phyloP scores from a whole-genome alignment of 768 basidiomycete species.

The Mycena filopes region DNA sequence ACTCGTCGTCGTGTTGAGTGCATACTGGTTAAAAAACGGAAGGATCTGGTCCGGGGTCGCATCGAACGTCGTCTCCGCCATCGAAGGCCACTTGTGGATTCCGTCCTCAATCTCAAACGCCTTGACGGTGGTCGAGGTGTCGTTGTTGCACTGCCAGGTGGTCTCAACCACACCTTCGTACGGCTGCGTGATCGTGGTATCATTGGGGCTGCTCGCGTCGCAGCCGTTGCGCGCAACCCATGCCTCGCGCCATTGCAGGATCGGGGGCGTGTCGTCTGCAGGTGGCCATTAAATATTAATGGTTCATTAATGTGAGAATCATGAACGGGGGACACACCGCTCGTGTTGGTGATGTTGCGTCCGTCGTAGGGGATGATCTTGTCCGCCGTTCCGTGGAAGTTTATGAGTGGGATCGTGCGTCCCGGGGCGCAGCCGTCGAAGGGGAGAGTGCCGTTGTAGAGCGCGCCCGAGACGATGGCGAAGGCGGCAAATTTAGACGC shows the following conservation, averaged over 20 bases:
- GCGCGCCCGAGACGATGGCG: conserved; percentile 34
- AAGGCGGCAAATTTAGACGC: conserved; percentile 32
- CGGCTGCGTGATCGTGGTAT: conserved; percentile 9
- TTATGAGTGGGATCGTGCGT: conserved; percentile 30
- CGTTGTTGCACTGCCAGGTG: conserved; percentile 16
- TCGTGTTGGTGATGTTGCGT: conserved; percentile 2
- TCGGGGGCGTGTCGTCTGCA: conserved; percentile 26
- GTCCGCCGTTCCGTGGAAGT: conserved; percentile 32
- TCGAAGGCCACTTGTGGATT: conserved; percentile 28
- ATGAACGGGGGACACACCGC: neutral
- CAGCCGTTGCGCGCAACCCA: conserved; percentile 34
- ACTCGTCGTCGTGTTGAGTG: neutral
- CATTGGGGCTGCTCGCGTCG: conserved; percentile 7
- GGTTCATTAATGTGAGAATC: neutral
- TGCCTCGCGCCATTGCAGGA: conserved; percentile 22
- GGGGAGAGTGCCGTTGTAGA: conserved; percentile 31
- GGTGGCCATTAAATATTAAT: neutral
- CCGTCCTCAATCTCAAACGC: conserved; percentile 22
- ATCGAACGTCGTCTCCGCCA: conserved; percentile 23
- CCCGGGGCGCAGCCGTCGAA: conserved; percentile 23
- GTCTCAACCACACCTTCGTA: conserved; percentile 15
- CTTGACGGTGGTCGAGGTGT: conserved; percentile 11
- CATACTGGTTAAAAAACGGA: conserved; percentile 30
- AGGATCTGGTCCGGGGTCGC: conserved; percentile 33
- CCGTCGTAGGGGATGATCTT: conserved; percentile 29